Base-by-base conservation (phyloP, 208 protist species). In the Phytomonas serpens region DNA sequence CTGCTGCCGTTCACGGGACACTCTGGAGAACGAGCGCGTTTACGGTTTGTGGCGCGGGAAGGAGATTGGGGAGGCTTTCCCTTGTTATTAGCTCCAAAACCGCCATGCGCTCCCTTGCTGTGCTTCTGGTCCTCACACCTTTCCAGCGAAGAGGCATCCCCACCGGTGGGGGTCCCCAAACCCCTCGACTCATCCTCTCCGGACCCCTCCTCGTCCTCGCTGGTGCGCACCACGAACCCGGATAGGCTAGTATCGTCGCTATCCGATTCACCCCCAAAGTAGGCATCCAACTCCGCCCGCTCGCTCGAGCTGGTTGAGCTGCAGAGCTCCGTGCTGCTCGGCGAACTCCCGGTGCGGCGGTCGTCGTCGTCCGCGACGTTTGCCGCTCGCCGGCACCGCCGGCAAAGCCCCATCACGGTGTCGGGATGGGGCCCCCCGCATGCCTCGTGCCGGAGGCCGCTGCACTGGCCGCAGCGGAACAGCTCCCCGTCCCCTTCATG, bases 231-330 rank as follows among this genome's bases (percentile, higher is more conserved):
- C 42, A 89, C 80, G 51, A 89, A 92, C 11, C 86, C 80, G 11
- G 81, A 87, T 37, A 87, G 69, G 65, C 81, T 86, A 52, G 77
- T 86, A 11, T 77, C 79, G 42, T 78, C 51, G 27, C 69, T 69
- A n/a, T 84, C 76, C 57, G 74, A 69, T 4, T 78, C 78, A 10
- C 38, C 72, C 73, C 76, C 77, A 40, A 87, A 85, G 47, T 83
- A 76, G 16, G 61, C 71, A n/a, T 78, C 79, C 52, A 87, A 38
- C 30, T 73, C 77, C 32, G 47, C 78, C 14, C 89, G 76, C 79
- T 92, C 89, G 51, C 83, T 84, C 2, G 85, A 88, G n/a, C 82
- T 88, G 4, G 89, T 92, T 29, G 82, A 84, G 75, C 80, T 87
- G 77, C 79, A 79, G 40, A 92, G 74, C 57, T 82, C 83, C 5